Percentiles rank a stretch among this genome's conserved stretches.
phyloP scores from a whole-genome alignment of 169 alveolate genomes.

The Eimeria necatrix region DNA sequence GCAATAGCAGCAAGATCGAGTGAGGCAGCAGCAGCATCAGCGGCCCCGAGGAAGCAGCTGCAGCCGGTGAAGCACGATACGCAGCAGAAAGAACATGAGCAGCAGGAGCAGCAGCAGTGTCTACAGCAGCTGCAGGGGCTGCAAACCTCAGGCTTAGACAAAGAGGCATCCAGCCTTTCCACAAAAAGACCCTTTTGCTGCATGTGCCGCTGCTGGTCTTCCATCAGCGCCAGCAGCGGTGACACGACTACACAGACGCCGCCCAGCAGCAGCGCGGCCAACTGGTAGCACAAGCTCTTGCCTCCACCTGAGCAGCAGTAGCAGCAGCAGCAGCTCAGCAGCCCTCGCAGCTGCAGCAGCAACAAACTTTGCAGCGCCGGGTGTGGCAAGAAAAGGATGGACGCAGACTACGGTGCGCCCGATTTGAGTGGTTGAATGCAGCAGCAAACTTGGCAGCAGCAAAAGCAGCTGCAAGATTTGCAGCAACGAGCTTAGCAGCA shows the following conservation, averaged over 20 bases:
- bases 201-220: conserved; percentile 91
- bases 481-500: background rate
- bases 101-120: conserved; percentile 17
- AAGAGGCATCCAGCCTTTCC: conserved; percentile 27
- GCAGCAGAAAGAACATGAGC: background rate
- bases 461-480: background rate
- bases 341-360: background rate
- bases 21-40: conserved; percentile 32
- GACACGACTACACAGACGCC: conserved; percentile 91
- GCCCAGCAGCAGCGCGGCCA: conserved; percentile 92
- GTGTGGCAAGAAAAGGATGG: background rate
- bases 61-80: background rate
- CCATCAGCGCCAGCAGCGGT: conserved; percentile 96
- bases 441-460: background rate
- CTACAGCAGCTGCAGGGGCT: background rate
- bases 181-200: conserved; percentile 22
- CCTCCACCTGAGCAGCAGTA: conserved; percentile 96
- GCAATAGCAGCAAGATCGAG: background rate
- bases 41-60: background rate
- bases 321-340: conserved; percentile 29
- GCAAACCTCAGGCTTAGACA: background rate
- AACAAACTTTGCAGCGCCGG: background rate
- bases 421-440: background rate
- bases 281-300: conserved; percentile 96
- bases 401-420: background rate